Evolutionary conservation across 768 basidiomycete genomes (phyloP).

Genomic region (Suillus americanus): DNA sequence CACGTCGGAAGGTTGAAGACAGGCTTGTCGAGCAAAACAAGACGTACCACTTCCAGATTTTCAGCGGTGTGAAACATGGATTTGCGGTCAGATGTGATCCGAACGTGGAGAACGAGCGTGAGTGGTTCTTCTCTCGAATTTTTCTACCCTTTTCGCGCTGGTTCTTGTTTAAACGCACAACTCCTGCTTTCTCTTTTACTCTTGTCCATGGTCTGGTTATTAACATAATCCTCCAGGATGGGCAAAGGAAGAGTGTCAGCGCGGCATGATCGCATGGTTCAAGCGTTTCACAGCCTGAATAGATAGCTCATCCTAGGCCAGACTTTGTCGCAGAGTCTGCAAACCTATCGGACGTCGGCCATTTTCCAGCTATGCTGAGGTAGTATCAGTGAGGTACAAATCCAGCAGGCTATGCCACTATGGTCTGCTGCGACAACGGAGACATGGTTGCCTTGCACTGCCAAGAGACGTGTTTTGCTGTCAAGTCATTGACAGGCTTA

Average conservation of each 20-base stretch:
- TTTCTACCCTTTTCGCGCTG: neutral
- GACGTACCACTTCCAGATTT: conserved; percentile 50
- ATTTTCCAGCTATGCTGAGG: neutral
- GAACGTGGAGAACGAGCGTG: neutral
- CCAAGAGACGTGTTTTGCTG: neutral
- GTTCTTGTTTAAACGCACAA: neutral
- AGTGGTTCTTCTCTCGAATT: neutral
- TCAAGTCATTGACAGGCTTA: neutral
- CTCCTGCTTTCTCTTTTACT: neutral
- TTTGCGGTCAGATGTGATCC: neutral
- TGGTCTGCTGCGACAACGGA: neutral
- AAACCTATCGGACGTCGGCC: neutral
- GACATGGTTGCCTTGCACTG: neutral
- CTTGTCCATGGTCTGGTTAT: neutral
- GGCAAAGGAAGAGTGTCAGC: conserved; percentile 52
- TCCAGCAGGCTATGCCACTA: neutral
- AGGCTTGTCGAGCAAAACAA: conserved; percentile 44
- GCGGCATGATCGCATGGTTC: conserved; percentile 45
- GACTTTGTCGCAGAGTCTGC: neutral
- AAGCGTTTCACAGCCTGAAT: conserved; percentile 6
- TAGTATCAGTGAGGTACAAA: neutral
- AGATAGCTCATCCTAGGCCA: conserved; percentile 10
- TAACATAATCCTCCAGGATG: conserved; percentile 20
- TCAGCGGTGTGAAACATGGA: conserved; percentile 33
- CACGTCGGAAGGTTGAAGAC: conserved; percentile 50